phyloP scores from a whole-genome alignment of 768 basidiomycete genomes.

The Lentinula edodes region DNA sequence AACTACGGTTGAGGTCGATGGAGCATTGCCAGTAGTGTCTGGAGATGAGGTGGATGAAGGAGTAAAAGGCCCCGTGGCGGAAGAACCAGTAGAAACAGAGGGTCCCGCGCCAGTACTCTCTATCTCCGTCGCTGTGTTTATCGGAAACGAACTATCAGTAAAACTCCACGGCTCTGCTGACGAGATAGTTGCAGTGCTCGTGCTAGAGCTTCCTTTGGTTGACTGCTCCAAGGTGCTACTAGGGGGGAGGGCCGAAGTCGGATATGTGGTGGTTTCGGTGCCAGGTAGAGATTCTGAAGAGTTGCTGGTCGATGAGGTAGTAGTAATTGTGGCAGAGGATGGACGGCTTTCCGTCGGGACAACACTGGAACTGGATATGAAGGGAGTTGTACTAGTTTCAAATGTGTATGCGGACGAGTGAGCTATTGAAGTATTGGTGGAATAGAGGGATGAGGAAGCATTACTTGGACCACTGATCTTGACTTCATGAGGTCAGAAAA shows the following conservation, averaged over 20 bases:
- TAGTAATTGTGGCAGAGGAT: not conserved
- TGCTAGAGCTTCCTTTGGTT: not conserved
- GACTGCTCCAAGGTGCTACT: not conserved
- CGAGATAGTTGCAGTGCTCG: not conserved
- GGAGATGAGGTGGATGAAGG: too few relatives aligned
- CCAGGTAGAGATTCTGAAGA: not conserved
- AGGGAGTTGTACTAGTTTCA: not conserved
- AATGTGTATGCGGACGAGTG: not conserved
- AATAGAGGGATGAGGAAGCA: not conserved
- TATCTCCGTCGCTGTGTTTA: too few relatives aligned
- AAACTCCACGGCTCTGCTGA: too few relatives aligned
- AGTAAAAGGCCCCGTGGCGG: too few relatives aligned
- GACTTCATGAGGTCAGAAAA: not conserved
- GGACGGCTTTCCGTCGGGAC: not conserved
- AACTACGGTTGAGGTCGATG: too few relatives aligned
- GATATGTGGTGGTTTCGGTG: too few relatives aligned
- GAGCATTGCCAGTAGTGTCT: too few relatives aligned
- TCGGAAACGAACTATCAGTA: too few relatives aligned
- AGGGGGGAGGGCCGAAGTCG: not conserved
- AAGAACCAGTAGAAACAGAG: too few relatives aligned
- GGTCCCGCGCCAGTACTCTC: too few relatives aligned
- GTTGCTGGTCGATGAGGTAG: not conserved
- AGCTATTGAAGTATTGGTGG: not conserved
- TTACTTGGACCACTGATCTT: not conserved
- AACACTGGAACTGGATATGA: not conserved